Conservation (phyloP, 2,329 filamentous ascomycete genomes). For the Fusarium foetens region DNA sequence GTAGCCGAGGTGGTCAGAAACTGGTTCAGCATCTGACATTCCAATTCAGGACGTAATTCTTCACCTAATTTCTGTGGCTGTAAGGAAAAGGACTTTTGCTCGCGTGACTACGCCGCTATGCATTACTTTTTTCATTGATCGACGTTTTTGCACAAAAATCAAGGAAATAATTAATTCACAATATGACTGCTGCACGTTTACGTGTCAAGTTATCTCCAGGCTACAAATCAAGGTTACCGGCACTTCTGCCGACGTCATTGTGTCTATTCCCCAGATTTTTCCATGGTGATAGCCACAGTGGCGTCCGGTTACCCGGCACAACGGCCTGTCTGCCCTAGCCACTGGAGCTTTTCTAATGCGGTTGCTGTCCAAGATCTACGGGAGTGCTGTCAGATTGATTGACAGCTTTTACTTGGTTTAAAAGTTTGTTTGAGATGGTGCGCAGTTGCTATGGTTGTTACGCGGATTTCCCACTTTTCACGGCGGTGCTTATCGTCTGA, state of each 20-base stretch:
- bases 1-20: slow-evolving; percentile 22
- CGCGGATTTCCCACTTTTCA: neutral
- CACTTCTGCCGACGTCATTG: neutral
- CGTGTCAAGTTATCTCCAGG: neutral
- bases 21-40: slow-evolving; percentile 5
- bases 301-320: slow-evolving; percentile 12
- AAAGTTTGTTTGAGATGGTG: neutral
- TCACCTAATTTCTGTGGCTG: neutral
- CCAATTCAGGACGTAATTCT: neutral
- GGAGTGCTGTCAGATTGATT: neutral
- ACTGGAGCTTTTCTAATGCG: neutral
- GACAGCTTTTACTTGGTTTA: neutral
- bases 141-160: neutral
- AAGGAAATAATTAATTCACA: neutral
- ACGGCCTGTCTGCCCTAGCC: neutral
- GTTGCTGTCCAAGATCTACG: neutral
- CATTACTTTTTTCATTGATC: neutral
- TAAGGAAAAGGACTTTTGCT: neutral
- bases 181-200: neutral
- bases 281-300: neutral
- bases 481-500: neutral
- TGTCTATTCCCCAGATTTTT: neutral
- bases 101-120: neutral
- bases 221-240: neutral
- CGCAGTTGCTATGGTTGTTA: neutral